Conservation (phyloP, 2,329 filamentous ascomycete species). For the Xylariaceae sp. region DNA sequence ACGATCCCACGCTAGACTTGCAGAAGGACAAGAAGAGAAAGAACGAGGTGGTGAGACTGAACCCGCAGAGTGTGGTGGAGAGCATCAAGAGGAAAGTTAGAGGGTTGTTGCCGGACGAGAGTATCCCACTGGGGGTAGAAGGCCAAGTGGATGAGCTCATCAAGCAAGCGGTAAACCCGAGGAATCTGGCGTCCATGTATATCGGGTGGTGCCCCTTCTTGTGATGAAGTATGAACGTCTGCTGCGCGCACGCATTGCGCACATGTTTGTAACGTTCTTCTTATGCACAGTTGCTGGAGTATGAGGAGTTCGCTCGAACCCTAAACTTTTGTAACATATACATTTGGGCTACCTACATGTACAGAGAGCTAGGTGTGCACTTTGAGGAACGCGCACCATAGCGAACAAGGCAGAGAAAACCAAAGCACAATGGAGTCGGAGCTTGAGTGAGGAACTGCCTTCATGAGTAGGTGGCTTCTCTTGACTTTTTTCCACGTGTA, state of each 20-base stretch:
- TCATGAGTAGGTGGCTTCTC: too few species aligned
- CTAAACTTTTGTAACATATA: too few species aligned
- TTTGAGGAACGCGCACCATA: too few species aligned
- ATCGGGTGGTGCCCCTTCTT: conserved; percentile 80
- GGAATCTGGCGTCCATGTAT: conserved; percentile 88
- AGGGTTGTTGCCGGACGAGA: conserved; percentile 80
- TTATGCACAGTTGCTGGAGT: too few species aligned
- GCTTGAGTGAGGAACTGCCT: too few species aligned
- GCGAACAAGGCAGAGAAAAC: too few species aligned
- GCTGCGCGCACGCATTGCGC: not conserved
- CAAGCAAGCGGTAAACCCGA: conserved; percentile 74
- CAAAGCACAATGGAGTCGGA: too few species aligned
- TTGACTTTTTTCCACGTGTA: too few species aligned
- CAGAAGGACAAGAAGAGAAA: conserved; percentile 65
- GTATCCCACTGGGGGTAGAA: conserved; percentile 88
- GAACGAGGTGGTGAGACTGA: conserved; percentile 46
- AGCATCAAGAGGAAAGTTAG: conserved; percentile 82
- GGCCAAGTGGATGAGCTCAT: conserved; percentile 97
- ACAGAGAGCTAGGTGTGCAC: too few species aligned
- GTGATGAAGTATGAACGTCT: conserved; percentile 25
- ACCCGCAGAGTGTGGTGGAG: conserved; percentile 75
- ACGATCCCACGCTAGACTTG: conserved; percentile 93
- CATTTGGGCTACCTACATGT: too few species aligned
- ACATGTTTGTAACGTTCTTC: too few species aligned
- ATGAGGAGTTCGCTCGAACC: too few species aligned